Conservation (phyloP, 1,284 basidiomycete genomes). For the Microbotryum lychnidis-dioicae region DNA sequence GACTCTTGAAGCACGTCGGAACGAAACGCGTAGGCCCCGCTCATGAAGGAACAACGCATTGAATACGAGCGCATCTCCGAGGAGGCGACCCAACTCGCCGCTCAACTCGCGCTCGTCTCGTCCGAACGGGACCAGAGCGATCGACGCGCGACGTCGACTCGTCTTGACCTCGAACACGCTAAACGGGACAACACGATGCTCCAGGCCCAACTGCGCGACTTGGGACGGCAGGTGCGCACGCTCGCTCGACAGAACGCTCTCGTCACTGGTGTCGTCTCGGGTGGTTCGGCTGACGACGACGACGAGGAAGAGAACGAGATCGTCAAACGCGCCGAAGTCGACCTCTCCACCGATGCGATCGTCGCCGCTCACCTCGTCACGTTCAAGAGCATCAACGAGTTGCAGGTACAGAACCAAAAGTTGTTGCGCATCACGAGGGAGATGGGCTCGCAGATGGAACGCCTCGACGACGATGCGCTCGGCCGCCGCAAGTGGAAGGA, state of each 20-base stretch:
- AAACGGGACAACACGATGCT: slow-evolving; percentile 46
- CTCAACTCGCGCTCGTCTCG: slow-evolving; percentile 64
- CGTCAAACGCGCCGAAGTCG: slow-evolving; percentile 44
- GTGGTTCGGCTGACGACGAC: slow-evolving; percentile 50
- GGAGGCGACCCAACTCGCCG: slow-evolving; percentile 69
- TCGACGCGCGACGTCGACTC: slow-evolving; percentile 22
- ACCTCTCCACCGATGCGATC: slow-evolving; percentile 56
- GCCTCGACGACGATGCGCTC: slow-evolving; percentile 36
- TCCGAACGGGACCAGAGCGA: slow-evolving; percentile 53
- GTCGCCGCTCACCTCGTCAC: slow-evolving; percentile 85
- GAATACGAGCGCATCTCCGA: slow-evolving; percentile 72
- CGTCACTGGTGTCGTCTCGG: slow-evolving; percentile 61
- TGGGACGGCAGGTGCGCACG: slow-evolving; percentile 73
- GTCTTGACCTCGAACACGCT: slow-evolving; percentile 31
- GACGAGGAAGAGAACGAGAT: slow-evolving; percentile 41
- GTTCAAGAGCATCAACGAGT: slow-evolving; percentile 67
- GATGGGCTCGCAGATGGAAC: slow-evolving; percentile 39
- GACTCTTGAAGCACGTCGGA: not conserved
- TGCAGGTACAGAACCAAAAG: slow-evolving; percentile 86
- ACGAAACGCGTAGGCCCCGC: slow-evolving; percentile 58
- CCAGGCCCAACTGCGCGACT: slow-evolving; percentile 66
- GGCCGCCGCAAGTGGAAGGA: slow-evolving; percentile 42
- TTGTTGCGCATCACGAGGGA: slow-evolving; percentile 75
- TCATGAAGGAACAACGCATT: slow-evolving; percentile 71
- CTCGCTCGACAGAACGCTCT: slow-evolving; percentile 72